Evolutionary conservation across 1,284 basidiomycete species (phyloP), one percentile per base, ranked within the genome.

Genomic region (Acaromyces ingoldii): DNA sequence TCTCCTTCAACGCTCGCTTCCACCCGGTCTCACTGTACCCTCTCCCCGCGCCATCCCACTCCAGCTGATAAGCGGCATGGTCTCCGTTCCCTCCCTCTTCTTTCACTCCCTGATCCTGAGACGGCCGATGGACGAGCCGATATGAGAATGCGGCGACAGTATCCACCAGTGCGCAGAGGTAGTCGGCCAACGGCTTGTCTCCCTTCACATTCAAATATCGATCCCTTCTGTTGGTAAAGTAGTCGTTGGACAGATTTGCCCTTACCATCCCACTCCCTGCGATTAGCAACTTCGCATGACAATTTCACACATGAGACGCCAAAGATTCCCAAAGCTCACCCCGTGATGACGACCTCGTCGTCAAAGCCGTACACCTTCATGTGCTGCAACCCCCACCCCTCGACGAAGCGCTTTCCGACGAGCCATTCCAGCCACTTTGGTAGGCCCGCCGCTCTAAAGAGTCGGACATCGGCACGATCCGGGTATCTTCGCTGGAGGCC

Each of bases 331-430:
- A 10, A 28, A 21, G 34, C 47, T 47, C 72, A 92, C 91, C 93
- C 95, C 67, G 85, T 90, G 60, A 98, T 85, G 73, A 98, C 83
- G 33, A 98, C 82, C 52, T 91, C 84, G 72, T 96, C 85, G 72
- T 99, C 95, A 0, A 83, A 86, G 15, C 89, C 89, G 70, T 99
- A 99, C 55, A 93, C 83, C 77, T 98, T 98, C 21, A 91, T 87
- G 75, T 98, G 95, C 88, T 93, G 96, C 3, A 93, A 88, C 0
- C 95, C 93, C 87, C 90, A 97, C 0, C 92, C 95, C 78, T 99
- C 95, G 70, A 97, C 92, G 77, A 91, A 95, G 39, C 95, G 81
- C 45, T 88, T 86, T 1, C 95, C 95, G 1, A 97, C 84, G 21
- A 92, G 57, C 55, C 81, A 82, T 37, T 88, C 84, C 73, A 89